Percentiles rank a stretch among this genome's conserved stretches.
These are phyloP conservation scores for Vigna nakashimae DNA, from an alignment of 306 rosid species.

Conservation along the genomic window DNA sequence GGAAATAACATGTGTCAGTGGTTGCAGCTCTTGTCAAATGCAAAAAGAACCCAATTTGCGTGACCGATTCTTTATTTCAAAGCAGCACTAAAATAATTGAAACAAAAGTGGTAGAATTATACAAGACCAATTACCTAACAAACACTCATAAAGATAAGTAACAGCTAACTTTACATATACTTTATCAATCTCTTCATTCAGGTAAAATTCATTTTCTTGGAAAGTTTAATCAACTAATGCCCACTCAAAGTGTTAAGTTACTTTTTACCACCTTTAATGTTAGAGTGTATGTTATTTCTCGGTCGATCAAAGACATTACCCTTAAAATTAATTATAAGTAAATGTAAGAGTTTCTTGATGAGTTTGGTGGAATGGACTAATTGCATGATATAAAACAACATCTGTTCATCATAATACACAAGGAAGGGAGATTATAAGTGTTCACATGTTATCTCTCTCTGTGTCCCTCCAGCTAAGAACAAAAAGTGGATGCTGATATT, in stretches of 20 bases:
- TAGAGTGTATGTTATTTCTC: background rate
- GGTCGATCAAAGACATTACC: background rate
- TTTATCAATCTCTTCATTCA: constrained; percentile 27
- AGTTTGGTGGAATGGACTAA: background rate
- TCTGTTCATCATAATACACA: background rate
- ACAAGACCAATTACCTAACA: background rate
- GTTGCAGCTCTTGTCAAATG: constrained; percentile 32
- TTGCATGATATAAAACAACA: background rate
- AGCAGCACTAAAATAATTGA: constrained; percentile 5
- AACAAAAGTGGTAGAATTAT: background rate
- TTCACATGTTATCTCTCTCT: background rate
- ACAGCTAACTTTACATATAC: background rate
- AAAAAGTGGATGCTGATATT: background rate
- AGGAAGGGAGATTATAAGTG: background rate
- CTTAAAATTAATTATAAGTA: background rate
- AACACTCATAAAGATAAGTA: background rate
- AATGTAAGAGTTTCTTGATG: background rate
- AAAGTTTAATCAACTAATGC: background rate
- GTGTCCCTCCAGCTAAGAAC: background rate
- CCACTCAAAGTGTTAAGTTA: background rate
- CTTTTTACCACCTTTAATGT: background rate
- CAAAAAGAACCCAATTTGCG: background rate
- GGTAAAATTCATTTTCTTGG: background rate
- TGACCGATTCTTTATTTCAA: constrained; percentile 18
- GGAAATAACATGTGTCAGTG: constrained; percentile 37